phyloP scores from a whole-genome alignment of 371 early-diverging fungal species.

The Parasitella parasitica region DNA sequence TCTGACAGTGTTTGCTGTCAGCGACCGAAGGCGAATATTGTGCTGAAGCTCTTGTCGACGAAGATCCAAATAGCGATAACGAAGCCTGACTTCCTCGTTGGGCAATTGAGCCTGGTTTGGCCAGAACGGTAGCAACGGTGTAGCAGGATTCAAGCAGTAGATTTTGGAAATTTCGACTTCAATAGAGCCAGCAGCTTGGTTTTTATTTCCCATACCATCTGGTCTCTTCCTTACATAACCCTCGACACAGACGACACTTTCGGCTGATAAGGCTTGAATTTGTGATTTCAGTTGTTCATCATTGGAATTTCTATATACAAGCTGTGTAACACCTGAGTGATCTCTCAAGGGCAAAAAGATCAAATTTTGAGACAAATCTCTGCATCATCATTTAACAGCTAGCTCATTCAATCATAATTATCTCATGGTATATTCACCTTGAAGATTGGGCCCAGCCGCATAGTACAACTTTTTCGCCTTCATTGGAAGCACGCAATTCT shows the following conservation, averaged over 20 bases:
- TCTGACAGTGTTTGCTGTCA: constrained; percentile 64
- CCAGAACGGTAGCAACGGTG: constrained; percentile 70
- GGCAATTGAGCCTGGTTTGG: constrained; percentile 66
- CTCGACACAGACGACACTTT: constrained; percentile 65
- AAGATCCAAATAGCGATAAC: constrained; percentile 80
- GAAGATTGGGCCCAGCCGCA: constrained; percentile 78
- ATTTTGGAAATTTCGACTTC: constrained; percentile 69
- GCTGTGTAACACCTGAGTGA: constrained; percentile 64
- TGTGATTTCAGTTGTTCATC: constrained; percentile 25
- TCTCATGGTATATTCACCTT: constrained; percentile 36
- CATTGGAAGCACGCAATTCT: constrained; percentile 49
- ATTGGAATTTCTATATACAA: constrained; percentile 46
- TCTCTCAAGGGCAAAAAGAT: constrained; percentile 74
- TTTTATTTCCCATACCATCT: constrained; percentile 46
- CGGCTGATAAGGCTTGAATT: constrained; percentile 54
- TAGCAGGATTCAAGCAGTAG: constrained; percentile 72
- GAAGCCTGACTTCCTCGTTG: constrained; percentile 78
- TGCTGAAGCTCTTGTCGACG: constrained; percentile 74
- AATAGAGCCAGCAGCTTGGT: constrained; percentile 62
- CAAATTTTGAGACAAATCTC: constrained; percentile 61
- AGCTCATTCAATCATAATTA: not conserved
- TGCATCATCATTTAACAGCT: constrained; percentile 11
- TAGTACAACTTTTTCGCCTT: constrained; percentile 64
- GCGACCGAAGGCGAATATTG: constrained; percentile 73
- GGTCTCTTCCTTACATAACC: constrained; percentile 64